phyloP scores from a whole-genome alignment of 1,284 basidiomycete species.

The Trametes hirsuta region DNA sequence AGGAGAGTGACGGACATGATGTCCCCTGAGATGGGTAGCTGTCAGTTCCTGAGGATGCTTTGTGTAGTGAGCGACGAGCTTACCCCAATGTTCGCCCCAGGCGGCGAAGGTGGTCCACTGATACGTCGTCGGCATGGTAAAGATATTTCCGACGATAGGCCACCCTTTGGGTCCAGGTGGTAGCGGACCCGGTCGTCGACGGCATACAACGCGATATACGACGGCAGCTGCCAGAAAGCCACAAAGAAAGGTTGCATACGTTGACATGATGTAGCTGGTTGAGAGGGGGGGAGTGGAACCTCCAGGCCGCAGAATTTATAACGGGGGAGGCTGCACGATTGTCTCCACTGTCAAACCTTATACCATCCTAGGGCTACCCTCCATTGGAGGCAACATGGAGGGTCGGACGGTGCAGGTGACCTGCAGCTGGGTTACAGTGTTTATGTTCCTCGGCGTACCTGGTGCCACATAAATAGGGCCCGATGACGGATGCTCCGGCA shows the following conservation, averaged over 20 bases:
- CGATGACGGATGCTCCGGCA: too few relatives aligned
- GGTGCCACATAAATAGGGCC: too few relatives aligned
- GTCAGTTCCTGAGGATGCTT: not conserved
- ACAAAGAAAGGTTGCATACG: not conserved
- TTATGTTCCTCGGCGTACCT: too few relatives aligned
- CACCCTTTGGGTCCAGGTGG: slow-evolving; percentile 27
- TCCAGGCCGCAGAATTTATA: too few relatives aligned
- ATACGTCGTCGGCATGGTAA: slow-evolving; percentile 23
- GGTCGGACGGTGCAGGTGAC: too few relatives aligned
- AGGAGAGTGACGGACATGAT: slow-evolving; percentile 61
- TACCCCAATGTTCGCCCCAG: slow-evolving; percentile 49
- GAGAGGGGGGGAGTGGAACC: not conserved
- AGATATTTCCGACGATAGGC: slow-evolving; percentile 28
- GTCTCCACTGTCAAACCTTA: too few relatives aligned
- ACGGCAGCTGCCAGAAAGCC: slow-evolving; percentile 10
- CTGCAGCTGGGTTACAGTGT: too few relatives aligned
- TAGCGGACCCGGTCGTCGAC: slow-evolving; percentile 5
- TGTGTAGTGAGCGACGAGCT: not conserved
- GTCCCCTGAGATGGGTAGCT: slow-evolving; percentile 46
- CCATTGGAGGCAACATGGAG: too few relatives aligned
- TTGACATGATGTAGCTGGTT: not conserved
- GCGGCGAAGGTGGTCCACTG: slow-evolving; percentile 59
- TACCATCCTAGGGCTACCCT: too few relatives aligned
- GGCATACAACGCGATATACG: slow-evolving; percentile 21
- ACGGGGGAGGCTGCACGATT: too few relatives aligned